Evolutionary conservation across 495 filamentous ascomycete genomes (phyloP).

Genomic region (Penicillium paxilli): DNA sequence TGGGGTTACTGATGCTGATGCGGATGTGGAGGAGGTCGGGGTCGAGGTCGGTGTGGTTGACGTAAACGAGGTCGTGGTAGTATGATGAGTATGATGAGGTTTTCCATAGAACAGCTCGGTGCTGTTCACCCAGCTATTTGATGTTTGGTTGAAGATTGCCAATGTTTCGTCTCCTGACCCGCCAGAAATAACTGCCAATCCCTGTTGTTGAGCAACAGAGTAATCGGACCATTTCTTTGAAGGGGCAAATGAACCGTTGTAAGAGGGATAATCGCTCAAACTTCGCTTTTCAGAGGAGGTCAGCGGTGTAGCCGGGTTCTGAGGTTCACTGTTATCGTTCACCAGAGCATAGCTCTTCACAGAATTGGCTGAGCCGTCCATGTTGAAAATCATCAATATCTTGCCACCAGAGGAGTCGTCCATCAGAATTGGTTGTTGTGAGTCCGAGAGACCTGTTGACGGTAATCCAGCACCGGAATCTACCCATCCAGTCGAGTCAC

Average conservation of each 20-base stretch:
- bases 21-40: conserved; percentile 38
- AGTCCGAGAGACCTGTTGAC: conserved; percentile 46
- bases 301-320: conserved; percentile 33
- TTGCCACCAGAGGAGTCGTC: conserved; percentile 76
- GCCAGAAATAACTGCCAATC: conserved; percentile 73
- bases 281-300: conserved; percentile 42
- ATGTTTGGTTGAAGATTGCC: conserved; percentile 75
- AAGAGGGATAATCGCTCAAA: conserved; percentile 68
- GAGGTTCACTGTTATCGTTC: conserved; percentile 41
- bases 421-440: conserved; percentile 63
- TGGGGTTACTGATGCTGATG: conserved; percentile 33
- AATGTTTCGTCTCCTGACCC: conserved; percentile 62
- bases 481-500: conserved; percentile 57
- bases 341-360: conserved; percentile 67
- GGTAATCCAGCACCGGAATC: conserved; percentile 60
- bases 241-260: conserved; percentile 74
- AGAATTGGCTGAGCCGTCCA: conserved; percentile 72
- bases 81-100: conserved; percentile 38
- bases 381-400: conserved; percentile 78
- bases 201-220: conserved; percentile 57
- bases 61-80: conserved; percentile 34
- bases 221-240: conserved; percentile 59
- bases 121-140: conserved; percentile 81
- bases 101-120: conserved; percentile 60
- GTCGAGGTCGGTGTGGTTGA: conserved; percentile 34